Conservation (phyloP, 1,284 basidiomycete genomes). For the Violaceomyces palustris region DNA sequence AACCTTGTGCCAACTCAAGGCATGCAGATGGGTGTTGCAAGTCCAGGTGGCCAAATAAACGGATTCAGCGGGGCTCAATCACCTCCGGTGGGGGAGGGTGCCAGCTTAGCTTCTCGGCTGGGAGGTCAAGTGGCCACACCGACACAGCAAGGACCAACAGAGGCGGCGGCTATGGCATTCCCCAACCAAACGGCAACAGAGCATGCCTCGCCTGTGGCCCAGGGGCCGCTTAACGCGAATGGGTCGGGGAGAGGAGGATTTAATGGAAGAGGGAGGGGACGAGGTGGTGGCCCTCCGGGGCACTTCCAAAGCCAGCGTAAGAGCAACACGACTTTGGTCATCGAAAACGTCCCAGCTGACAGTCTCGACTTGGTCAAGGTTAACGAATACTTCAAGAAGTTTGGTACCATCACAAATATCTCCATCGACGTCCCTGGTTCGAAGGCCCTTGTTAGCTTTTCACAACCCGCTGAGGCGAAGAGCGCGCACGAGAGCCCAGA, state of each 20-base stretch:
- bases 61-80: too few species aligned
- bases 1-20: slow-evolving; percentile 17
- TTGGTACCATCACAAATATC: slow-evolving; percentile 87
- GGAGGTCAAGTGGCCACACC: slow-evolving; percentile 16
- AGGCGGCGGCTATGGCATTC: too few species aligned
- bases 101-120: slow-evolving; percentile 16
- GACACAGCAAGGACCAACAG: too few species aligned
- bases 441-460: slow-evolving; percentile 77
- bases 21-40: too few species aligned
- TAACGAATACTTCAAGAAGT: slow-evolving; percentile 83
- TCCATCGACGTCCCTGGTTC: slow-evolving; percentile 75
- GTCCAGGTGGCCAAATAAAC: too few species aligned
- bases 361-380: slow-evolving; percentile 72
- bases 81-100: slow-evolving; percentile 18
- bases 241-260: slow-evolving; percentile 54
- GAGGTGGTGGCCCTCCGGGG: slow-evolving; percentile 58
- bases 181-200: too few species aligned
- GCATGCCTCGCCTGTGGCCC: too few species aligned
- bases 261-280: slow-evolving; percentile 56
- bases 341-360: slow-evolving; percentile 86
- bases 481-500: slow-evolving; percentile 87
- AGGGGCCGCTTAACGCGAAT: too few species aligned
- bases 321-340: slow-evolving; percentile 72
- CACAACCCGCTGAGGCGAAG: slow-evolving; percentile 76
- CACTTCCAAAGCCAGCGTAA: slow-evolving; percentile 46